Evolutionary conservation across 176 grass and related monocot genomes (phyloP).

Genomic region (Puya raimondii): DNA sequence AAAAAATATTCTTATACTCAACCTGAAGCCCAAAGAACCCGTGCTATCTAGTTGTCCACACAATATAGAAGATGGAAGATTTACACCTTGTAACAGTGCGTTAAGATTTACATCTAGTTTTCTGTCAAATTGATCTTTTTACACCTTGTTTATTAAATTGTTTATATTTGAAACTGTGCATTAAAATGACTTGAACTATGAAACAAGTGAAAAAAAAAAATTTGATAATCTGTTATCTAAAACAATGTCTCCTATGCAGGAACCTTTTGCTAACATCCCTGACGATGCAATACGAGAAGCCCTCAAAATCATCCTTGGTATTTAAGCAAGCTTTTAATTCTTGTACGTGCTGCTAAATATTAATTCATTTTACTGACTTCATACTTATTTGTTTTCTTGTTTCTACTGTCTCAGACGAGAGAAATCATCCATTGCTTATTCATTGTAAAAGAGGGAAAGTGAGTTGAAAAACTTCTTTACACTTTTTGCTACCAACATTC

Average conservation of each 20-base stretch:
- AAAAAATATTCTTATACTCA: too few species aligned
- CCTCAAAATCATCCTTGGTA: constrained; percentile 82
- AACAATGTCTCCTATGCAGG: constrained; percentile 24
- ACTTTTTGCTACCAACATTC: neutral
- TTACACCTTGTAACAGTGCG: too few species aligned
- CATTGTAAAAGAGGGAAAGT: constrained; percentile 96
- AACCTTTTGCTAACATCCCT: constrained; percentile 56
- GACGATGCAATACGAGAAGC: constrained; percentile 71
- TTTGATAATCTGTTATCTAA: neutral
- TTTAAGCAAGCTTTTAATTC: neutral
- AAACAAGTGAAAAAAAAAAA: neutral
- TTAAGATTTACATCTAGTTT: too few species aligned
- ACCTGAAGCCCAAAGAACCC: too few species aligned
- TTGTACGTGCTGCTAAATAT: neutral
- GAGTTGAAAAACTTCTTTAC: neutral
- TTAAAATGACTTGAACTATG: neutral
- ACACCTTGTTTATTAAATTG: too few species aligned
- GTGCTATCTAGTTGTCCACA: too few species aligned
- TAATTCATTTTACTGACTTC: constrained; percentile 3
- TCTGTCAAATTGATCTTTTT: too few species aligned
- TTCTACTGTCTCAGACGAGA: constrained; percentile 39
- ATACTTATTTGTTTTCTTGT: neutral
- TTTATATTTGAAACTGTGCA: too few species aligned
- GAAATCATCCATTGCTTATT: constrained; percentile 83
- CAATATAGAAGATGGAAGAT: too few species aligned